These are phyloP conservation scores for Trypanosomatidae sp. DNA, from an alignment of 208 protist genomes.

Conservation along the genomic window DNA sequence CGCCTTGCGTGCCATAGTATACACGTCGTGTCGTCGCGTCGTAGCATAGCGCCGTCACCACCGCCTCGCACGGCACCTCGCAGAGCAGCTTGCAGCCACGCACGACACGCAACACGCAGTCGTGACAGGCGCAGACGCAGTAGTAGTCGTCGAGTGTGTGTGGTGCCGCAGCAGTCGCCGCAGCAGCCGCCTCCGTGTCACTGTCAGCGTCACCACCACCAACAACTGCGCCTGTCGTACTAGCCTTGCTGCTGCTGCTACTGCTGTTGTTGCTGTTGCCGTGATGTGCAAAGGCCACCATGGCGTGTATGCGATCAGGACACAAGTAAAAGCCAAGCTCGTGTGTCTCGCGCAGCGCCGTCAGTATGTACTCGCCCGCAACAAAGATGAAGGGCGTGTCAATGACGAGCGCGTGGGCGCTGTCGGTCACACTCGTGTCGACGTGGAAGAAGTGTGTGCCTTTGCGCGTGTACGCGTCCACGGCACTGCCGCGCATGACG, in stretches of 20 bases:
- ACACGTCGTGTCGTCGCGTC: constrained; percentile 13
- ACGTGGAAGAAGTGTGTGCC: constrained; percentile 73
- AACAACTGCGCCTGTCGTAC: neutral
- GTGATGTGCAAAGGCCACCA: constrained; percentile 21
- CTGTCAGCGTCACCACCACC: too few species aligned
- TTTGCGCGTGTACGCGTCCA: constrained; percentile 75
- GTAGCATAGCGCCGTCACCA: constrained; percentile 36
- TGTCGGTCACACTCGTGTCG: constrained; percentile 78
- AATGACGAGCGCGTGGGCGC: constrained; percentile 39
- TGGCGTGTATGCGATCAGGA: constrained; percentile 72
- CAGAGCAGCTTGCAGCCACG: constrained; percentile 31
- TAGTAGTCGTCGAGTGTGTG: constrained; percentile 35
- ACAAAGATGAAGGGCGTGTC: constrained; percentile 74
- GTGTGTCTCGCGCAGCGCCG: constrained; percentile 52
- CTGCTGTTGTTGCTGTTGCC: constrained; percentile 1
- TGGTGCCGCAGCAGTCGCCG: neutral
- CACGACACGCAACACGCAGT: constrained; percentile 63
- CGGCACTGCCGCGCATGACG: constrained; percentile 41
- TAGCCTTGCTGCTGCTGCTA: neutral
- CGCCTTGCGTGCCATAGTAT: constrained; percentile 67
- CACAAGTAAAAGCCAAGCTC: constrained; percentile 81
- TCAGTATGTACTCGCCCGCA: constrained; percentile 75
- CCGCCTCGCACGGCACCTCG: constrained; percentile 57
- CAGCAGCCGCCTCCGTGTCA: too few species aligned
- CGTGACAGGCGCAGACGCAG: constrained; percentile 66